Evolutionary conservation across 78 protist genomes (phyloP), one percentile per base, ranked within the genome.

Genomic region (Cavenderia fasciculata): DNA sequence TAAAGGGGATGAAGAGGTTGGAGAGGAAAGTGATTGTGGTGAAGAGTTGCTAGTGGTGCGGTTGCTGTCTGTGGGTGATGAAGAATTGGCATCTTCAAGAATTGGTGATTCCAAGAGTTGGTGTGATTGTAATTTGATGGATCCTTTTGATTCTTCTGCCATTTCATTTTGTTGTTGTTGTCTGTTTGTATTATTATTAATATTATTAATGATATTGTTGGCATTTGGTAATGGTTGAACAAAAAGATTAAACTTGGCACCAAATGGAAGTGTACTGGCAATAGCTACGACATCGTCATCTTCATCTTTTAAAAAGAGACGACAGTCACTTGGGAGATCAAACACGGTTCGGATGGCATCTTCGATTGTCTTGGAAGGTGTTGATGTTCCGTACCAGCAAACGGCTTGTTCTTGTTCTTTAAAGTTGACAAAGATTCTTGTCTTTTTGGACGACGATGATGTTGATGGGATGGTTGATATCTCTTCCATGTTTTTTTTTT

Each of bases 261-360:
- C 90, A 5, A 70, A 46, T 23, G 90, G 90, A 18, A 82, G 38
- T 34, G 73, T 82, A 43, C 79, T 69, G 5, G 90, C 76, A 23
- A 82, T 82, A 12, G 90, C 78, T 21, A 82, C 78, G 3, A 82
- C 71, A 68, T 82, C 90, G 18, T 74, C 90, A 56, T 82, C 90
- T 0, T 66, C 57, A 44, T 82, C 90, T 6, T 82, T 82, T 12
- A 82, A 43, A 6, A 82, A 68, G 8, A 82, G 38, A 40, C 90
- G 56, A 12, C 49, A 16, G 8, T 31, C 18, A 23, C 44, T 11
- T 43, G 90, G 59, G 23, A 82, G 33, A 44, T 82, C 70, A 12
- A 82, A 82, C 25, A 68, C 90, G 2, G 78, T 82, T 23, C 63
- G 56, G 21, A 82, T 82, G 14, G 90, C 78, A 19, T 82, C 78